Evolutionary conservation across 2,329 filamentous ascomycete genomes (phyloP), one percentile per base, ranked within the genome.

Genomic region (Stylonectria norvegica): DNA sequence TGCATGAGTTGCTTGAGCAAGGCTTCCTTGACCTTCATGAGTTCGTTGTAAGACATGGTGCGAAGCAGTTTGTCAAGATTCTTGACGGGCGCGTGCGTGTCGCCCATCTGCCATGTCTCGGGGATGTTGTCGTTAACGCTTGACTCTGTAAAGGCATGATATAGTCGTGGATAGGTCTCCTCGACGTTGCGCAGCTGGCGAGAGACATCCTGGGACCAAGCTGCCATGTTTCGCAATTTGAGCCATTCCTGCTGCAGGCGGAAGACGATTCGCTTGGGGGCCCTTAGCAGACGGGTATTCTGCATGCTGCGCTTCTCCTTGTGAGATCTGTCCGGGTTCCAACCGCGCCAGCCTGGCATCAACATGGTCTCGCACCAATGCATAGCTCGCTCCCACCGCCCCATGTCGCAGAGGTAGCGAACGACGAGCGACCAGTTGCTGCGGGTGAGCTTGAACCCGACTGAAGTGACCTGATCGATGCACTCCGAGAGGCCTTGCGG

Each of bases 361-460:
- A 97, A 81, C 45, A 80, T 78, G 18, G 72, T 66, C 67, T 97
- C 91, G 59, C 86, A 91, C 36, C 83, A 66, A 16, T 68, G 59
- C 64, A 93, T 95, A 25, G 89, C 89, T 15, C 83, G 72, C 34
- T 78, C 65, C 53, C 76, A 75, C 32, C 75, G 71, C 32, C 75
- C 73, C 38, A 80, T 71, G 11, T 72, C 68, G 17, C 81, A 78
- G 19, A 96, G 78, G 36, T 74, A 65, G 53, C 85, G 79, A 40
- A 95, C 75, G 49, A 86, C 82, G 36, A 77, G 72, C 59, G 95
- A 93, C 89, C 89, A 95, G 52, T 87, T 89, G 53, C 75, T 76
- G 59, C 78, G 83, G 56, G 88, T 83, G 42, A 96, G 65, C 19
- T 70, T 68, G 67, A 91, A 96, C 9, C 90, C 91, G 28, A 75